These are phyloP conservation scores for Colletotrichum zoysiae DNA, from an alignment of 2,329 filamentous ascomycete species.

Conservation along the genomic window DNA sequence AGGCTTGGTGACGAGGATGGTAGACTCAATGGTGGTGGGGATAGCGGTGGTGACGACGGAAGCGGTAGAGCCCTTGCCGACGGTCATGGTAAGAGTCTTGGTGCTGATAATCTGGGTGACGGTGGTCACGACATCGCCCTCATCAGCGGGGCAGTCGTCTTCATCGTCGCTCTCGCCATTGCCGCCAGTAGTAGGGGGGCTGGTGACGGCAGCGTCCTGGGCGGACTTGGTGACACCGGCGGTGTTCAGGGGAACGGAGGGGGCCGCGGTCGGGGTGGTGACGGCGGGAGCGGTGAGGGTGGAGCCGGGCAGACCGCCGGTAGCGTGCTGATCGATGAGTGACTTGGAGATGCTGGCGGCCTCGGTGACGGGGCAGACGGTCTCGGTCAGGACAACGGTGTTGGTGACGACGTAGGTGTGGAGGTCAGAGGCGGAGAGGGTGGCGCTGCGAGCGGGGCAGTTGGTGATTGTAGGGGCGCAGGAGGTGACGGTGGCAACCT, in stretches of 20 bases:
- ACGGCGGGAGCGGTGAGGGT: conserved; percentile 50
- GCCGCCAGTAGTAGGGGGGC: conserved; percentile 20
- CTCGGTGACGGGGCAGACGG: conserved; percentile 61
- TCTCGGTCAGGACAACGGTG: conserved; percentile 55
- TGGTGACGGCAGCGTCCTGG: conserved; percentile 41
- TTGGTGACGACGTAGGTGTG: conserved; percentile 53
- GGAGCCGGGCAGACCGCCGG: conserved; percentile 54
- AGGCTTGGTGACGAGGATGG: conserved; percentile 48
- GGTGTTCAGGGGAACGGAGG: conserved; percentile 47
- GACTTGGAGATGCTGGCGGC: conserved; percentile 56
- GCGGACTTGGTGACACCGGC: conserved; percentile 52
- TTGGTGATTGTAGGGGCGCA: conserved; percentile 69
- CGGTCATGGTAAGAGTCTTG: conserved; percentile 52
- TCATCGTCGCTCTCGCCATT: conserved; percentile 35
- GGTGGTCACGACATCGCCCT: conserved; percentile 40
- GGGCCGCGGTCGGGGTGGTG: conserved; percentile 42
- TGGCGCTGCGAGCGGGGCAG: conserved; percentile 60
- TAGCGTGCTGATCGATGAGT: conserved; percentile 52
- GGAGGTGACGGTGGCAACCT: conserved; percentile 69
- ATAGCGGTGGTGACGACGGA: conserved; percentile 58
- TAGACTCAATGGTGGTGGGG: conserved; percentile 57
- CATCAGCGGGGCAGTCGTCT: conserved; percentile 38
- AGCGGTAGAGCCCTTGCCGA: conserved; percentile 49
- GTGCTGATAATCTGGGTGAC: conserved; percentile 49
- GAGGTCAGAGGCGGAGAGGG: conserved; percentile 53